These are phyloP conservation scores for Chaetothyriales sp. DNA, from an alignment of 2,329 filamentous ascomycete species.

Conservation along the genomic window DNA sequence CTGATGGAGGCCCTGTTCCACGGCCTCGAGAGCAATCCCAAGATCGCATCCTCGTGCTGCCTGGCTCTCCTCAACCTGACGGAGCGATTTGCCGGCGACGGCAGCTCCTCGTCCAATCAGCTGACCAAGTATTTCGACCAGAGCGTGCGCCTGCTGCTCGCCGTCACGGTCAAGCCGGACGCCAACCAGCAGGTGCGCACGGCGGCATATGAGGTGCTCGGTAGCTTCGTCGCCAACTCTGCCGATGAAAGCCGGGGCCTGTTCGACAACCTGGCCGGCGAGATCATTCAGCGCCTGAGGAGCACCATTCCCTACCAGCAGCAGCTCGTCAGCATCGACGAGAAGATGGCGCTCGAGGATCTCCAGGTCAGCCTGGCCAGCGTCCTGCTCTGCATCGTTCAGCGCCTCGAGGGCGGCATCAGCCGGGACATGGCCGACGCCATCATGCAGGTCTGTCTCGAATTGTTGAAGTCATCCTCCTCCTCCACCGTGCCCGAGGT, in stretches of 20 bases:
- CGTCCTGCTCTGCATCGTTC: constrained; percentile 80
- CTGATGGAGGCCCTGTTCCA: constrained; percentile 81
- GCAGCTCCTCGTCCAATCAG: constrained; percentile 62
- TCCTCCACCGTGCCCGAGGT: constrained; percentile 94
- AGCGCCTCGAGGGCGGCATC: constrained; percentile 82
- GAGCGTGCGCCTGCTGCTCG: constrained; percentile 71
- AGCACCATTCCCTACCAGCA: constrained; percentile 77
- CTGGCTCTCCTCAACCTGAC: constrained; percentile 98
- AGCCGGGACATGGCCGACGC: constrained; percentile 68
- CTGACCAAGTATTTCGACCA: constrained; percentile 87
- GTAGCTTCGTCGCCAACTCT: constrained; percentile 82
- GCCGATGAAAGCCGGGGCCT: constrained; percentile 72
- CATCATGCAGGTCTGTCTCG: constrained; percentile 81
- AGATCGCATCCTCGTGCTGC: constrained; percentile 97
- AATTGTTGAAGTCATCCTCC: constrained; percentile 60
- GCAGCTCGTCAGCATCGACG: constrained; percentile 93
- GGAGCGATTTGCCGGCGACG: constrained; percentile 82
- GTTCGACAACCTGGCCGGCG: constrained; percentile 69
- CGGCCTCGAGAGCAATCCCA: constrained; percentile 76
- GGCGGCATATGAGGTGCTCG: constrained; percentile 92
- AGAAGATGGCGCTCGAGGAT: constrained; percentile 88
- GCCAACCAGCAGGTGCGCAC: constrained; percentile 82
- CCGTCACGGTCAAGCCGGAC: constrained; percentile 69
- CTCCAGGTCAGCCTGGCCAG: constrained; percentile 94
- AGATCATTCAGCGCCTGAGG: constrained; percentile 82